Percentiles rank a stretch among this genome's conserved stretches.
phyloP scores from a whole-genome alignment of 208 protist species.

The Acanthamoeba rhysodes region DNA sequence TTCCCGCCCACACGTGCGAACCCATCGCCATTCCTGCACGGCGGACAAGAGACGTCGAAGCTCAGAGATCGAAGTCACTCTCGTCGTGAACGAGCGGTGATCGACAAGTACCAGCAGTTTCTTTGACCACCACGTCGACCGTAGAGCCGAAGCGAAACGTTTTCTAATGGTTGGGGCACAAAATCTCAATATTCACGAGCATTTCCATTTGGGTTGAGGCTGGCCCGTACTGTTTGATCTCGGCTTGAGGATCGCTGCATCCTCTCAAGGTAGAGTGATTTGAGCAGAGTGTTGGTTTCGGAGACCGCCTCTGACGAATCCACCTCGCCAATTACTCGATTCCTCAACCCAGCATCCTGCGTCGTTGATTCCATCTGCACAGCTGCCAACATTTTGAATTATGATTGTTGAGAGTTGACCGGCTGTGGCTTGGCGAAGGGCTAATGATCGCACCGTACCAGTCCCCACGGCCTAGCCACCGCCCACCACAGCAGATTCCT shows the following conservation, averaged over 20 bases:
- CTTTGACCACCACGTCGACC: constrained; percentile 23
- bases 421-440: no score
- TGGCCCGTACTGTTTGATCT: background rate
- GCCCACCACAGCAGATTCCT: no score
- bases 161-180: background rate
- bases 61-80: background rate
- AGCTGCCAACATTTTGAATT: no score
- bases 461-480: no score
- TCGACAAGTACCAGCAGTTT: constrained; percentile 22
- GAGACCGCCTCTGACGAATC: background rate
- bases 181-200: background rate
- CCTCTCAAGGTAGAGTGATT: constrained; percentile 33
- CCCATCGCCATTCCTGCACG: constrained; percentile 18
- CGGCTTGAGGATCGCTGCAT: constrained; percentile 23
- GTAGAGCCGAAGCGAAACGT: constrained; percentile 14
- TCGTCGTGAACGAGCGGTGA: no score
- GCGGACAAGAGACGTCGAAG: background rate
- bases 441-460: no score
- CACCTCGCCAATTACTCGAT: background rate
- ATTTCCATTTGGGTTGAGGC: background rate
- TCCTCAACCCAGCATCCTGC: background rate
- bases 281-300: background rate
- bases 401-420: no score
- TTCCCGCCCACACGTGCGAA: constrained; percentile 52
- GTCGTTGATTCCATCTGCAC: no score